Conservation (phyloP, 306 rosid genomes). For the Cucurbita argyrosperma region DNA sequence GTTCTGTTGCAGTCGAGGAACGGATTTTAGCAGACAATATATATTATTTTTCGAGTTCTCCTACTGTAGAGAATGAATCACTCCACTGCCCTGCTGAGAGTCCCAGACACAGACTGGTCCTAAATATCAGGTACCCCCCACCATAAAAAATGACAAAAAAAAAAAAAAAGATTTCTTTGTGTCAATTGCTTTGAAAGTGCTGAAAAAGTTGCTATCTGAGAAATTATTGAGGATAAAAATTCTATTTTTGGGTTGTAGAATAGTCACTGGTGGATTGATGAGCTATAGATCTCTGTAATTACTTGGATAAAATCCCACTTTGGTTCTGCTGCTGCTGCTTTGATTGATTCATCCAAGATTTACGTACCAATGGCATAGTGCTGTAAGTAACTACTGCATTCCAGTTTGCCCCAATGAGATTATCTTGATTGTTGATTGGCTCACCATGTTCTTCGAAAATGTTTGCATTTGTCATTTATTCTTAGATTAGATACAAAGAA, state of each 20-base stretch:
- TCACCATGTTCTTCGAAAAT: not conserved
- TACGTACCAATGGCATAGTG: not conserved
- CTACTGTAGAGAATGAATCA: not conserved
- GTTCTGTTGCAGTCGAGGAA: not conserved
- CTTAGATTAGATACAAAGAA: not conserved
- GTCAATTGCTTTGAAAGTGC: not conserved
- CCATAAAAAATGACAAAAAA: not conserved
- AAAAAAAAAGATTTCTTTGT: not conserved
- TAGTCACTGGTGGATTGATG: not conserved
- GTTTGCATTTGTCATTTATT: not conserved
- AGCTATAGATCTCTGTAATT: not conserved
- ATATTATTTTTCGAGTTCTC: not conserved
- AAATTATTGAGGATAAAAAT: not conserved
- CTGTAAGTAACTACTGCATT: not conserved
- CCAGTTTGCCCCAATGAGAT: not conserved
- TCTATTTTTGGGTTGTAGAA: constrained; percentile 1
- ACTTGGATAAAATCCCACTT: constrained; percentile 8
- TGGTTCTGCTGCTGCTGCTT: not conserved
- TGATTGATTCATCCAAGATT: not conserved
- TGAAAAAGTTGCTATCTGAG: not conserved
- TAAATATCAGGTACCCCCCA: not conserved
- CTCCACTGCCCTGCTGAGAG: not conserved
- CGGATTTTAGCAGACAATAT: not conserved
- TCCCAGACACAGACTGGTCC: not conserved
- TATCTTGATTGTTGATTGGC: not conserved